Conservation (phyloP, 2,329 filamentous ascomycete species). For the Huntiella moniliformis region DNA sequence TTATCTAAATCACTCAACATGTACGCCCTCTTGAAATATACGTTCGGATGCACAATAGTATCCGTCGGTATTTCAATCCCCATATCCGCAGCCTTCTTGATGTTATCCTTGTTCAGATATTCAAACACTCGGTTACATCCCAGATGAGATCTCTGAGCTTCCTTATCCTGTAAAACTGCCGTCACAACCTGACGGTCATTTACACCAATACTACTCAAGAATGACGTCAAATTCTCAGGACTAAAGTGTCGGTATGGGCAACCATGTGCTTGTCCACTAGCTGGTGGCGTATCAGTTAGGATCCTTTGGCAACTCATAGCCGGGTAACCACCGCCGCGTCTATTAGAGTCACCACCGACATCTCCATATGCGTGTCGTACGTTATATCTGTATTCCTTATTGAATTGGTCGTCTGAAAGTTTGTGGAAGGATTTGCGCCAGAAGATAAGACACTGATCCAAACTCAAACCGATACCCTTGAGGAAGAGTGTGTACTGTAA, state of each 20-base stretch:
- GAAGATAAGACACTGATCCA: conserved; percentile 85
- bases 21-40: conserved; percentile 93
- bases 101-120: conserved; percentile 58
- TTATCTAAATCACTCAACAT: conserved; percentile 59
- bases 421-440: conserved; percentile 77
- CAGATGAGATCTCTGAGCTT: conserved; percentile 76
- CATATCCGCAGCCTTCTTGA: conserved; percentile 60
- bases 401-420: conserved; percentile 84
- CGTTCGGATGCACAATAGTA: conserved; percentile 93
- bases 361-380: conserved; percentile 89
- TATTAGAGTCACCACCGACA: conserved; percentile 79
- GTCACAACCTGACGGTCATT: conserved; percentile 58
- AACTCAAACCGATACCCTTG: conserved; percentile 77
- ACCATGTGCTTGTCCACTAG: conserved; percentile 78
- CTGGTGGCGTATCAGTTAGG: conserved; percentile 70
- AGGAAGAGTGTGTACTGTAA: conserved; percentile 93
- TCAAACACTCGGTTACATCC: conserved; percentile 97
- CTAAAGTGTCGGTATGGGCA: conserved; percentile 91
- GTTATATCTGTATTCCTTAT: conserved; percentile 96
- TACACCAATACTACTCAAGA: conserved; percentile 65
- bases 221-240: conserved; percentile 59
- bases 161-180: conserved; percentile 74
- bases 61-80: conserved; percentile 50
- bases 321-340: conserved; percentile 70
- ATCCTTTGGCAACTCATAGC: conserved; percentile 94